Evolutionary conservation across 805 yeast species (phyloP).

Genomic region (Sporopachydermia quercuum): DNA sequence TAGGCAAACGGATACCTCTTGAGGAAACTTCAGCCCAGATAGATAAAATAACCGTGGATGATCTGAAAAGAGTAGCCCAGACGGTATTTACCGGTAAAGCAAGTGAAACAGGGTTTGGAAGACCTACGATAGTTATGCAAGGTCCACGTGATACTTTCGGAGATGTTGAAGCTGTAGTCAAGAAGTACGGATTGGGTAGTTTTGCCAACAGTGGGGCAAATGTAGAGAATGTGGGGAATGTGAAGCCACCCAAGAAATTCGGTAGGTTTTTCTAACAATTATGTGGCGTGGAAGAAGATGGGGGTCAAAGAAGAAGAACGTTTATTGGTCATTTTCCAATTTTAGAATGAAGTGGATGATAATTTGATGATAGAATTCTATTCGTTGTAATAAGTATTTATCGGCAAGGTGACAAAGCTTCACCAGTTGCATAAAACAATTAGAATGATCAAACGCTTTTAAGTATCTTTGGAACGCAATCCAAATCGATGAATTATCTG

Average conservation of each 20-base stretch:
- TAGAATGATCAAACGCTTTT: no score
- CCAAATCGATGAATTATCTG: no score
- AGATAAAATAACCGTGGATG: constrained; percentile 48
- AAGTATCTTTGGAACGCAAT: no score
- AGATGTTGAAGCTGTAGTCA: constrained; percentile 53
- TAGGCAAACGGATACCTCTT: constrained; percentile 59
- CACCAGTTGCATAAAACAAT: no score
- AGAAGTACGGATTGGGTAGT: constrained; percentile 68
- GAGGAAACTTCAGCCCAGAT: constrained; percentile 72
- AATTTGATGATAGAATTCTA: no score
- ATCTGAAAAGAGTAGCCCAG: constrained; percentile 60
- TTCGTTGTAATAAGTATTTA: no score
- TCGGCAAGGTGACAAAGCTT: no score
- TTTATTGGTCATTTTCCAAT: no score
- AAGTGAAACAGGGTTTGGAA: constrained; percentile 30
- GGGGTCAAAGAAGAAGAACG: no score
- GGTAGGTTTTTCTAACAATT: background rate
- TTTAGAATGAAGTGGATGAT: no score
- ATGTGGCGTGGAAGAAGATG: no score
- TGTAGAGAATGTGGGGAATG: background rate
- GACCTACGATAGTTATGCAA: constrained; percentile 80
- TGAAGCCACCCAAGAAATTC: background rate
- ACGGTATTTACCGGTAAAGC: constrained; percentile 59
- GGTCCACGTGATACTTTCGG: constrained; percentile 81
- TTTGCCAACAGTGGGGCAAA: constrained; percentile 5